Evolutionary conservation across 192 early-diverging fungal species (phyloP), one percentile per base, ranked within the genome.

Genomic region (Chytriomyces hyalinus): DNA sequence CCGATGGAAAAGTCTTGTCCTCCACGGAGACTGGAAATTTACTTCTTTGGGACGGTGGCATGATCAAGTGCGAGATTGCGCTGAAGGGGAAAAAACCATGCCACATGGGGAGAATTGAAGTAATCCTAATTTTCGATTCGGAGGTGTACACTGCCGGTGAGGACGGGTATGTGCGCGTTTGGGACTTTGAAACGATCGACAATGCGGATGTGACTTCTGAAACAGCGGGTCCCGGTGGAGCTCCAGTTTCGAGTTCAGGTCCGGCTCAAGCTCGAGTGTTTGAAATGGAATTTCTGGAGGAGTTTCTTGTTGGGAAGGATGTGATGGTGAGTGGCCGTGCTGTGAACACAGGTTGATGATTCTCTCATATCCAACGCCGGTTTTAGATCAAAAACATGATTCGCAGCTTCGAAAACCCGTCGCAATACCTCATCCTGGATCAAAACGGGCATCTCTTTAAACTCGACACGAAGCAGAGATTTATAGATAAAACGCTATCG

Each of bases 1-100:
- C 88, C 20, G 86, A 89, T 71, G 89, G 89, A 8, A 90, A 90
- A 53, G 89, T 91, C 0, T 70, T 90, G 17, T 87, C 89, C 1
- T 82, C 81, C 62, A 87, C 89, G 0, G 89, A 91, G 62, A 88
- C 87, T 0, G 89, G 89, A 46, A 90, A 91, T 66, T n/a, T 90
- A 64, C 77, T 91, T 10, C 76, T 90, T 0, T 90, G 89, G 89
- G 89, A 90, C 61, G 89, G 89, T 17, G 88, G 88, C 5, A 86
- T 90, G 81, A 90, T 90, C 79, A 90, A 91, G 64, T 91, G 88
- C 77, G 88, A 88, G 80, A 78, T 90, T 7, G 82, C 84, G 1
- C 36, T 65, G 9, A 80, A 85, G 61, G 87, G 84, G 8, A 81
- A 79, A 57, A 81, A 80, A 49, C 84, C 79, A 6, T 90, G 89